Conservation (phyloP, 139 green algal genomes). For the Spirogloea muscicola region DNA sequence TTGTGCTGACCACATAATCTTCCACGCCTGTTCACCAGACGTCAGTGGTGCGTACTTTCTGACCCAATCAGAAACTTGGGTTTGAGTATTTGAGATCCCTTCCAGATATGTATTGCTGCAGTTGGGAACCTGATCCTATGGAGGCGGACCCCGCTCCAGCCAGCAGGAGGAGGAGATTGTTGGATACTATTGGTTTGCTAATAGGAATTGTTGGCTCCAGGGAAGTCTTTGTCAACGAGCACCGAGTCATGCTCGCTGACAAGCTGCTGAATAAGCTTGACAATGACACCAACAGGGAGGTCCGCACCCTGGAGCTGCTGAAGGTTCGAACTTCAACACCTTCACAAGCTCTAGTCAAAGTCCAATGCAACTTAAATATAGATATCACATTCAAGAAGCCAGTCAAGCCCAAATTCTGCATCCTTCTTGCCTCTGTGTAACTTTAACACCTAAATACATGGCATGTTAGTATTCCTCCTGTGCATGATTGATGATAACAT, state of each 20-base stretch:
- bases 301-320: constrained; percentile 89
- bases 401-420: too few relatives aligned
- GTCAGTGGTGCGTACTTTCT: background rate
- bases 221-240: constrained; percentile 88
- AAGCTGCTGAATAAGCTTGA: constrained; percentile 70
- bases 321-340: constrained; percentile 57
- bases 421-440: too few relatives aligned
- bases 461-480: too few relatives aligned
- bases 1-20: background rate
- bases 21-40: background rate
- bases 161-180: background rate
- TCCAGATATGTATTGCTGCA: constrained; percentile 18
- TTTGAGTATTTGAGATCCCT: background rate
- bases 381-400: too few relatives aligned
- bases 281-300: constrained; percentile 77
- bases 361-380: too few relatives aligned
- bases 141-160: constrained; percentile 30
- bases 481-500: too few relatives aligned
- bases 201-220: constrained; percentile 73
- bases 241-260: constrained; percentile 79
- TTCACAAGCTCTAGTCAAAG: too few relatives aligned
- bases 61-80: background rate
- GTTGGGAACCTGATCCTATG: constrained; percentile 52
- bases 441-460: too few relatives aligned
- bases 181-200: constrained; percentile 74